Conservation (phyloP, 495 filamentous ascomycete species). For the Bombardia bombarda region DNA sequence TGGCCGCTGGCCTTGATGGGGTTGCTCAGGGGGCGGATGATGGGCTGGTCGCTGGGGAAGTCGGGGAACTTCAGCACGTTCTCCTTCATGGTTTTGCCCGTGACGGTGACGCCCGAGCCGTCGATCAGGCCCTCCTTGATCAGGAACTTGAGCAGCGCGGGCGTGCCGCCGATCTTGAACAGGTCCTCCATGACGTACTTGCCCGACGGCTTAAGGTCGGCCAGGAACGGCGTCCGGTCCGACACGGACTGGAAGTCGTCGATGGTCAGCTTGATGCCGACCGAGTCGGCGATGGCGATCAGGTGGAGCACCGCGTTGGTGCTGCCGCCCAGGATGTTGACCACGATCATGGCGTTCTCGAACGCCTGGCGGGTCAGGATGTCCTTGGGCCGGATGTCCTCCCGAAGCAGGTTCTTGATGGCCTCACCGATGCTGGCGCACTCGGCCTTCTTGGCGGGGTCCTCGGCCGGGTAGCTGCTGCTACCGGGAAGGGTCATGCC, state of each 20-base stretch:
- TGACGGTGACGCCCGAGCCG: conserved; percentile 84
- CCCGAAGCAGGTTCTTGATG: conserved; percentile 75
- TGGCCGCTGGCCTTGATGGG: conserved; percentile 93
- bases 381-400: conserved; percentile 83
- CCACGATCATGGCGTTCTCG: conserved; percentile 92
- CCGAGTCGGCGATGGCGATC: conserved; percentile 90
- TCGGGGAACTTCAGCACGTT: conserved; percentile 72
- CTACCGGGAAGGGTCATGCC: conserved; percentile 93
- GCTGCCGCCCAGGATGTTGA: conserved; percentile 91
- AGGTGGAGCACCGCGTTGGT: conserved; percentile 97
- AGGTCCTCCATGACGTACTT: conserved; percentile 96
- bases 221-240: conserved; percentile 85
- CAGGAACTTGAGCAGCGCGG: conserved; percentile 82
- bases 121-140: conserved; percentile 85
- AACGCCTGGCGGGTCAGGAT: conserved; percentile 89
- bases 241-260: conserved; percentile 97
- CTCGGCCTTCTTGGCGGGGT: conserved; percentile 75
- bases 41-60: conserved; percentile 77
- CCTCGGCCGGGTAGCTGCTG: conserved; percentile 86
- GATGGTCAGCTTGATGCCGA: conserved; percentile 87
- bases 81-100: conserved; percentile 85
- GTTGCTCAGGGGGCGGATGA: conserved; percentile 85
- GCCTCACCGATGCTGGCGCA: conserved; percentile 75
- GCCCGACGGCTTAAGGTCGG: conserved; percentile 93
- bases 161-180: conserved; percentile 84